Evolutionary conservation across 257 asterid species (phyloP), one percentile per base, ranked within the genome.

Genomic region (Solanum verrucosum): DNA sequence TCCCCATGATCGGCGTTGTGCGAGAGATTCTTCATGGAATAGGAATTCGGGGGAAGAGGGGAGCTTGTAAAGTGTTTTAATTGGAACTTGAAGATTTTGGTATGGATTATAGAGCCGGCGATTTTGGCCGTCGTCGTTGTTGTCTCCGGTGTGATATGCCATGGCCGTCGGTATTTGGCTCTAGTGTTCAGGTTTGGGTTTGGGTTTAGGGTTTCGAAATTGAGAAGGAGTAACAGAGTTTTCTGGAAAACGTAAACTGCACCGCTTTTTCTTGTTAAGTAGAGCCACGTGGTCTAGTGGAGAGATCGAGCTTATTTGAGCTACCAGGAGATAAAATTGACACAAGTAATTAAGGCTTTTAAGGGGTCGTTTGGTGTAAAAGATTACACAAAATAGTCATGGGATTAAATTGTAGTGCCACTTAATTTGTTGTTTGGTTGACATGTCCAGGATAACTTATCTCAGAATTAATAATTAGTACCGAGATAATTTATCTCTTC

Each of bases 51-150:
- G 89, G 27, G 83, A 40, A 10, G 87, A 7, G 70, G 89, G 87
- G 37, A 87, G 87, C 1, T 87, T 40, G 63, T 78, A 79, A 0
- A 78, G 65, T 40, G 2, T 40, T 25, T 79, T 23, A 18, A 29
- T 65, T 12, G 89, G 87, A 46, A 87, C 75, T 78, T 87, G 87
- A 42, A 87, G 87, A 1, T 87, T 37, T 37, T 79, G 89, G 52
- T 87, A 87, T 31, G 89, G 89, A 65, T 87, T 87, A 60, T 79
- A 87, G 81, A 87, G 82, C 9, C 87, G 78, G n/a, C 37, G 78
- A 2, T 84, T 63, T 7, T 63, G 86, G 29, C 9, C 63, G 21
- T 75, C 84, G 5, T 21, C 60, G n/a, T n/a, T n/a, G 87, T 65
- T 20, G 29, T 79, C 82, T 20, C 31, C 67, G 87, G 71, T 82